Evolutionary conservation across 2,329 filamentous ascomycete genomes (phyloP).

Genomic region (Thyridium curvatum): DNA sequence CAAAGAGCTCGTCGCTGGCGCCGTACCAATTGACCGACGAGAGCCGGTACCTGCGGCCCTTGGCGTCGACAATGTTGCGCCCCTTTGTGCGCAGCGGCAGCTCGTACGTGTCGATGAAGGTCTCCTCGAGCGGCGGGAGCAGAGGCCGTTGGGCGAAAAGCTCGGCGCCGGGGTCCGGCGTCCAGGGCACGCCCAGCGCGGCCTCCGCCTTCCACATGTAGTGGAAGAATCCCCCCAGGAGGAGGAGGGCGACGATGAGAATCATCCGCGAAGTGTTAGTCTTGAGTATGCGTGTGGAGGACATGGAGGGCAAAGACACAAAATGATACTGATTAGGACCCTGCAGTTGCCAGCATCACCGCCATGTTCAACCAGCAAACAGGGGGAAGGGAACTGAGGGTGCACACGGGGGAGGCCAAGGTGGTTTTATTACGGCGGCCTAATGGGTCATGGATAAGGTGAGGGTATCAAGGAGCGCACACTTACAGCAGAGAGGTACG

Average conservation of each 20-base stretch:
- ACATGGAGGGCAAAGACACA: too few relatives aligned
- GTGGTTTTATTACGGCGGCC: background rate
- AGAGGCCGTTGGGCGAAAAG: slow-evolving; percentile 44
- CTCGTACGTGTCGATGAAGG: slow-evolving; percentile 38
- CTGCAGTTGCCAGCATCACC: slow-evolving; percentile 4
- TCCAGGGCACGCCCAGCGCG: slow-evolving; percentile 37
- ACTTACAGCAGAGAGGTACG: background rate
- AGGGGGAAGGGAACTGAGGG: background rate
- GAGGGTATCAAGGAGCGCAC: background rate
- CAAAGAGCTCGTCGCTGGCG: slow-evolving; percentile 59
- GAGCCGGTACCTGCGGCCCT: slow-evolving; percentile 53
- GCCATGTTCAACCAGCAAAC: slow-evolving; percentile 6
- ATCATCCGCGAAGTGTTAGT: slow-evolving; percentile 23
- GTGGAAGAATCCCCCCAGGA: slow-evolving; percentile 30
- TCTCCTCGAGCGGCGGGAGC: slow-evolving; percentile 32
- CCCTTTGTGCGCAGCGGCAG: slow-evolving; percentile 55
- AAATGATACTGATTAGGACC: too few relatives aligned
- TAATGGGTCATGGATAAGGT: background rate
- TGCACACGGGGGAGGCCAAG: background rate
- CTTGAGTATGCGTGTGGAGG: too few relatives aligned
- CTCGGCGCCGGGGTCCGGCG: slow-evolving; percentile 37
- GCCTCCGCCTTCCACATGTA: slow-evolving; percentile 40
- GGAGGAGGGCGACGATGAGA: slow-evolving; percentile 25
- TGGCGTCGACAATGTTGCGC: slow-evolving; percentile 53
- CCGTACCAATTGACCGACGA: slow-evolving; percentile 67